Evolutionary conservation across 768 basidiomycete genomes (phyloP).

Genomic region (Antrodiella citrinella): DNA sequence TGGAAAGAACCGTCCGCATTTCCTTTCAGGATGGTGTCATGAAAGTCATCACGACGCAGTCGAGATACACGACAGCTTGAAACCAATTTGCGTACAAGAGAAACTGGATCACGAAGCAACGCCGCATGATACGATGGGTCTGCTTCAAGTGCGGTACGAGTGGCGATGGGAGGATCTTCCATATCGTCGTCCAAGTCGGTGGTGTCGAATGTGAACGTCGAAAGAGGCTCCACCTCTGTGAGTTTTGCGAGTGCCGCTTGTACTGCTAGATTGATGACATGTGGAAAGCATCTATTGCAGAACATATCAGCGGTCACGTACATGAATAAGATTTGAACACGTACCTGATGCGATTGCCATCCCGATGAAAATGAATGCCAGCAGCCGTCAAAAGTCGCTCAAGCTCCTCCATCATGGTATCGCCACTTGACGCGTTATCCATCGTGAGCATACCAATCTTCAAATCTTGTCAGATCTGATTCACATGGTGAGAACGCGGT

Average conservation of each 20-base stretch:
- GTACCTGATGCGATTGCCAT: slow-evolving; percentile 13
- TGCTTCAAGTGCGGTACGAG: too few relatives aligned
- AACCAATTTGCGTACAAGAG: neutral
- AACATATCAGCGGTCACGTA: neutral
- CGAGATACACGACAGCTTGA: slow-evolving; percentile 1
- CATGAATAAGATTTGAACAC: neutral
- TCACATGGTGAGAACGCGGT: too few relatives aligned
- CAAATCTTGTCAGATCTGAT: neutral
- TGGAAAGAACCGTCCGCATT: too few relatives aligned
- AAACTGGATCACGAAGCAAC: neutral
- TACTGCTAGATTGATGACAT: slow-evolving; percentile 11
- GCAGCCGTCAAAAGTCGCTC: slow-evolving; percentile 1
- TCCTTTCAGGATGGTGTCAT: neutral
- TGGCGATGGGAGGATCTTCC: too few relatives aligned
- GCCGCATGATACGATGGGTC: too few relatives aligned
- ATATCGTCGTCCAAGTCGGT: too few relatives aligned
- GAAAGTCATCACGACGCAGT: neutral
- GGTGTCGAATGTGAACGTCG: too few relatives aligned
- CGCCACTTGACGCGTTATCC: slow-evolving; percentile 23
- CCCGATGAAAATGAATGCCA: slow-evolving; percentile 13
- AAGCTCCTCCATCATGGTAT: slow-evolving; percentile 15
- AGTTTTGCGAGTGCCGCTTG: slow-evolving; percentile 2
- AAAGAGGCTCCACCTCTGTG: too few relatives aligned
- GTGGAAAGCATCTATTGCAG: slow-evolving; percentile 14
- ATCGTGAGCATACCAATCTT: slow-evolving; percentile 32